A percentile compares a stretch with the other conserved stretches of the same genome.
Evolutionary conservation across 2,329 filamentous ascomycete species (phyloP).

Genomic region (Trichothecium sympodiale): DNA sequence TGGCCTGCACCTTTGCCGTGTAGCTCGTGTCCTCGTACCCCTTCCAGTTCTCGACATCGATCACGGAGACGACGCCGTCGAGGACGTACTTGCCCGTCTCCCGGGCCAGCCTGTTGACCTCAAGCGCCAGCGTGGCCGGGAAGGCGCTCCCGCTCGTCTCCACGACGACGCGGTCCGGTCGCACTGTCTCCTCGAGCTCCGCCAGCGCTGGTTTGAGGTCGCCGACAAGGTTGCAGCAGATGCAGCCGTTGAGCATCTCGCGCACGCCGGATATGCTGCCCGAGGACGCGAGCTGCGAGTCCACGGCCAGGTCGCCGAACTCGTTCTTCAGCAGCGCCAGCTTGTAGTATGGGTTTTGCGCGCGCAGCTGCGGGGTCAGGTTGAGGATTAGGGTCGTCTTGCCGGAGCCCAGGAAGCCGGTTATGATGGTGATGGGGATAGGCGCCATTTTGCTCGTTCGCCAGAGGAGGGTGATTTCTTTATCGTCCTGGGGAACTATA

Average conservation of each 20-base stretch:
- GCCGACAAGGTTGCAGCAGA: conserved; percentile 97
- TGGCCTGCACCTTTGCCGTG: conserved; percentile 78
- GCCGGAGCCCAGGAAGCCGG: conserved; percentile 89
- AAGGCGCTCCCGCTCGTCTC: conserved; percentile 87
- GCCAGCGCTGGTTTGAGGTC: conserved; percentile 72
- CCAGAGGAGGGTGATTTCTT: no score
- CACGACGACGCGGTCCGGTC: conserved; percentile 79
- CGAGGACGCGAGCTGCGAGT: conserved; percentile 79
- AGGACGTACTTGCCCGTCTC: conserved; percentile 60
- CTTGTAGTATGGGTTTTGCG: conserved; percentile 63
- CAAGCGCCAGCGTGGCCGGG: conserved; percentile 81
- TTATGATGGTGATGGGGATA: conserved; percentile 88
- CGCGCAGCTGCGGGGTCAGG: conserved; percentile 77
- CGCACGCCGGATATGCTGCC: conserved; percentile 79
- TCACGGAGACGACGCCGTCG: conserved; percentile 79
- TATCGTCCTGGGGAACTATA: no score
- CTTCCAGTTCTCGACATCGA: conserved; percentile 91
- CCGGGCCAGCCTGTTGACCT: conserved; percentile 70
- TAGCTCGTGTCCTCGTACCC: conserved; percentile 87
- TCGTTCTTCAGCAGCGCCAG: conserved; percentile 96
- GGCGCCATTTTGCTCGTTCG: conserved; percentile 54
- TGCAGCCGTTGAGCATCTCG: conserved; percentile 92
- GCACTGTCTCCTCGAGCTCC: conserved; percentile 49
- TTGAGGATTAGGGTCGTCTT: conserved; percentile 95
- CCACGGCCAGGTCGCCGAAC: conserved; percentile 88